Base-by-base conservation (phyloP, 495 filamentous ascomycete species). In the Parmelia sp. region DNA sequence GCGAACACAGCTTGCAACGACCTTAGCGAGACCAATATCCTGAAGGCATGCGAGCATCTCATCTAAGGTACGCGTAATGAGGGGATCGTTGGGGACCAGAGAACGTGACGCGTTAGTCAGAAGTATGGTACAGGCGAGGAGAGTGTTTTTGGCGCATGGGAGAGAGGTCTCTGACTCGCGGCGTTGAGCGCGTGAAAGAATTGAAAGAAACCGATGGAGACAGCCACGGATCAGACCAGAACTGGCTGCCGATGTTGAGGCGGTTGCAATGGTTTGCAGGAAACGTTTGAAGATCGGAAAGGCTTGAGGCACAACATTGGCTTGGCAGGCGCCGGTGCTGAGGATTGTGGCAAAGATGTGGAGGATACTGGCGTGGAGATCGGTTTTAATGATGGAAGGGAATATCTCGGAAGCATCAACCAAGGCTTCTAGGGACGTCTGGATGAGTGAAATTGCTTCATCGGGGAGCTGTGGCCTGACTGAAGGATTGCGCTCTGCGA, bases 341-440 rank as follows among this genome's bases (percentile, higher is more conserved):
- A 99, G 86, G 57, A 97, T 95, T 7, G 90, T 96, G 49, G 88
- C 88, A 72, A 97, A 97, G 31, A 97, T 96, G 75, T 99, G 93
- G 40, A 97, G 80, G 68, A 97, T 96, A 71, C 92, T 96, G 53
- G 94, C 93, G 73, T 99, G 91, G 14, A 99, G 83, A 73, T 99
- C 94, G 57, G 91, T 91, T 73, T 92, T 91, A 76, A 99, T 99
- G 67, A 99, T 90, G 0, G 89, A 86, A 0, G 94, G 94, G 76
- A 99, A 99, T 21, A 97, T 91, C 57, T 92, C 89, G 11, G 95
- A 90, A 1, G 93, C 90, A 68, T 97, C 90, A 0, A 97, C 94
- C 3, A 99, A 83, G 14, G 95, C 89, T 67, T 90, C 86, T 23
- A 99, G 81, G 5, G 91, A 84, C 1, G 88, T 82, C 37, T 85